phyloP scores from a whole-genome alignment of 306 rosid genomes.

The Heteromeles arbutifolia region DNA sequence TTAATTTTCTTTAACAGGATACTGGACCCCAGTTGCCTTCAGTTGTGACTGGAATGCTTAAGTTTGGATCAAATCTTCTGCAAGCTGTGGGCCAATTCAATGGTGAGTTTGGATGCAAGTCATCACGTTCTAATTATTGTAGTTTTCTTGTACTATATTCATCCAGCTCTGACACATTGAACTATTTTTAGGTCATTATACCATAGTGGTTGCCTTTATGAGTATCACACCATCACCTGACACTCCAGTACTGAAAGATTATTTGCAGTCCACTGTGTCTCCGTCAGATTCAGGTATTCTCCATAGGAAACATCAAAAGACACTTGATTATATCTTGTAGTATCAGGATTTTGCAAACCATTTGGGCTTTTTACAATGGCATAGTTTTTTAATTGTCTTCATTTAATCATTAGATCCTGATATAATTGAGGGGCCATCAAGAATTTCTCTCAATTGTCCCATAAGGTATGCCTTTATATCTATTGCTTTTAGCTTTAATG shows the following conservation, averaged over 20 bases:
- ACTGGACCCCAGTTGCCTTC: slow-evolving; percentile 90
- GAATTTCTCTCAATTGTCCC: slow-evolving; percentile 89
- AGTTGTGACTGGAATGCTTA: slow-evolving; percentile 52
- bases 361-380: neutral
- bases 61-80: slow-evolving; percentile 81
- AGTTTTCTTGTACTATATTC: slow-evolving; percentile 15
- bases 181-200: slow-evolving; percentile 60
- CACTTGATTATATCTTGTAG: neutral
- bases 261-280: slow-evolving; percentile 47
- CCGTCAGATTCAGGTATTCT: slow-evolving; percentile 53
- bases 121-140: slow-evolving; percentile 16
- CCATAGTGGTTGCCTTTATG: slow-evolving; percentile 69
- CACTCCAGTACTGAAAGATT: slow-evolving; percentile 51
- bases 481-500: slow-evolving; percentile 14
- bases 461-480: slow-evolving; percentile 64
- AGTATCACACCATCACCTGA: slow-evolving; percentile 32
- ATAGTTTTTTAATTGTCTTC: slow-evolving; percentile 4
- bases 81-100: slow-evolving; percentile 86
- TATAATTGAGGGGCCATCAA: slow-evolving; percentile 81
- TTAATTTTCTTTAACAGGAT: slow-evolving; percentile 46
- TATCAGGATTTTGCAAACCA: neutral
- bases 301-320: neutral
- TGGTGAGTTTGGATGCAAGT: slow-evolving; percentile 41
- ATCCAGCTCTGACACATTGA: slow-evolving; percentile 22
- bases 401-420: slow-evolving; percentile 50